Base-by-base conservation (phyloP, 371 early-diverging fungal species). In the Mucor ambiguus region DNA sequence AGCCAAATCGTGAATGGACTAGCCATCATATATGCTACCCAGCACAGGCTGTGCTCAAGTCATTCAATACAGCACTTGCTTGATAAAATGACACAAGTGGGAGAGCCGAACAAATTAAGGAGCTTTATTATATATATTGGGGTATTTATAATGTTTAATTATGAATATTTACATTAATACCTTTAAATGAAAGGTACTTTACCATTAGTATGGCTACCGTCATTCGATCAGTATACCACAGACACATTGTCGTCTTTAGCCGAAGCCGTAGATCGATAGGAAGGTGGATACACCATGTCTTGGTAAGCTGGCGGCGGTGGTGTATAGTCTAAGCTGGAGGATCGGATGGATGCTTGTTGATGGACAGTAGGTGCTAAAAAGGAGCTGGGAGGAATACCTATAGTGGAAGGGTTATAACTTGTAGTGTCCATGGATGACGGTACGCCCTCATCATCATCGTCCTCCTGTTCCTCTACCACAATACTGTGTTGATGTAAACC, bases 231-330 rank as follows among this genome's bases (percentile, higher is more conserved):
- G 26, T 62, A 54, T 26, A 54, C 37, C 12, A 62, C 29, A 52
- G 62, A 62, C 11, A 26, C 38, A 62, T 52, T 56, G 33, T 67
- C 67, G 35, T 67, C 67, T 48, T 67, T 67, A 7, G 57, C 58
- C 9, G 67, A 67, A 48, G 61, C 28, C 12, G 67, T 67, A 35
- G 67, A 67, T 11, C 61, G 67, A 30, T 67, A 67, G 3, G 67
- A 67, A 57, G 67, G 67, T 22, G 67, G 67, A n/a, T 67, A 67
- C 18, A 61, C 57, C 41, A 57, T 56, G n/a, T 67, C 67, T 14
- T 62, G 57, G 30, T 67, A 67, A 8, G 62, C 62, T 20, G 67
- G 67, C 37, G 67, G 67, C 6, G 67, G 62, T n/a, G 58, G 67
- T 0, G 57, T 55, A 35, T 67, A 67, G 1, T 67, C 67, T 24